Base-by-base conservation (phyloP, 371 early-diverging fungal genomes). In the Mortierella sp. region DNA sequence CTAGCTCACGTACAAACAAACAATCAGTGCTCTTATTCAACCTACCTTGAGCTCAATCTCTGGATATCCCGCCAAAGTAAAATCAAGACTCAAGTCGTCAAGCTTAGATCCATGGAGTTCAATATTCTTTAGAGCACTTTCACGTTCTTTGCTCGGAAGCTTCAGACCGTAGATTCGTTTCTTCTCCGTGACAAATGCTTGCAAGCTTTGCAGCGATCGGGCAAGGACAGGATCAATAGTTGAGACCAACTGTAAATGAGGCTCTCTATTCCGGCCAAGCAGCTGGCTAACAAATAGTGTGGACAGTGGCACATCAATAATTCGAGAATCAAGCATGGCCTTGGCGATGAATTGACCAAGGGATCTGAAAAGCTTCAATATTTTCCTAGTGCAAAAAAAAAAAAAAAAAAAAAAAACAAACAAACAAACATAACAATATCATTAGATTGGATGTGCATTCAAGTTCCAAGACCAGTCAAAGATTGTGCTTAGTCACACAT, bases 341-440 rank as follows among this genome's bases (percentile, higher is more conserved):
- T 96, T 96, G 24, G 96, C 97, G 20, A 96, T 90, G 78, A 97
- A 95, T 47, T 91, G 93, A 9, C 98, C 98, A 12, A 96, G 69
- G 0, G 91, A 85, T 66, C 84, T 87, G 86, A 93, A 95, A 65
- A 89, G 74, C 37, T 89, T 84, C 32, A 88, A 66, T 37, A 88
- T 80, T 69, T 90, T 88, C 63, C 85, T 72, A 61, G 32, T 39
- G 18, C 20, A 28, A n/a, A n/a, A n/a, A n/a, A n/a, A n/a, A n/a
- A n/a, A n/a, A n/a, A n/a, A n/a, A n/a, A n/a, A 51, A 1, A n/a
- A n/a, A n/a, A n/a, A n/a, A n/a, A n/a, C n/a, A n/a, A n/a, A n/a
- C n/a, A n/a, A n/a, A n/a, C n/a, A 26, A 20, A 57, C 5, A 60
- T 30, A 61, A 5, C 8, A 65, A n/a, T 4, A 10, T 37, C 12